These are phyloP conservation scores for Amaranthus palmeri DNA, from an alignment of 148 eudicot genomes.

Conservation along the genomic window DNA sequence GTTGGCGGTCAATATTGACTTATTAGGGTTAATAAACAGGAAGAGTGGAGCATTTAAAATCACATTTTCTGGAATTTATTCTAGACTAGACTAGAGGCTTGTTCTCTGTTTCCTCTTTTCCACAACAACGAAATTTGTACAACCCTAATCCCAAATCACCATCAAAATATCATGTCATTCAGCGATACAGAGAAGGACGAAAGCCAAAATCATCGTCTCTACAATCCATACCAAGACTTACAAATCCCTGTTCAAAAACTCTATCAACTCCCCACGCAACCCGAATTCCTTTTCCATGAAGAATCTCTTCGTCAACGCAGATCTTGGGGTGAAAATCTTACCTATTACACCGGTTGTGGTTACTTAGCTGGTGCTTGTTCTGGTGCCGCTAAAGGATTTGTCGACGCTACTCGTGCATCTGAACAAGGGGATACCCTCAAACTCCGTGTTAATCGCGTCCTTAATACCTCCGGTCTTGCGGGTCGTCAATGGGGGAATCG, in stretches of 20 bases:
- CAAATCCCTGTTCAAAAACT: constrained; percentile 50
- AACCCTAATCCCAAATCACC: constrained; percentile 11
- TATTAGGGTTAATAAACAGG: no score
- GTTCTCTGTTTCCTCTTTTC: no score
- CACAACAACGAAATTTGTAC: no score
- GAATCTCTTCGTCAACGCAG: constrained; percentile 71
- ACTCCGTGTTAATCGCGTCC: constrained; percentile 57
- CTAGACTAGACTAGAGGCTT: no score
- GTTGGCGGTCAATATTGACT: no score
- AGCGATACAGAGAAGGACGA: background rate
- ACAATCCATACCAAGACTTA: constrained; percentile 80
- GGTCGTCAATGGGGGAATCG: constrained; percentile 72
- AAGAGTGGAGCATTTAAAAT: no score
- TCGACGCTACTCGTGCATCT: constrained; percentile 40
- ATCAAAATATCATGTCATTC: constrained; percentile 11
- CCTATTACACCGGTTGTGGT: constrained; percentile 80
- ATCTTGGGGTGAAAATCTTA: constrained; percentile 81
- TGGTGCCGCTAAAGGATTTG: constrained; percentile 61
- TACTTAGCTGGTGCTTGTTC: constrained; percentile 56
- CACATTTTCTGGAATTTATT: no score
- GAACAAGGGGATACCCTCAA: constrained; percentile 63
- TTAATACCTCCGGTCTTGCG: constrained; percentile 57
- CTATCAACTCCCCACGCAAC: constrained; percentile 75
- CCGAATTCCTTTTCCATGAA: constrained; percentile 77
- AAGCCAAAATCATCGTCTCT: constrained; percentile 40